These are phyloP conservation scores for Carex littledalei DNA, from an alignment of 176 grass and related monocot genomes.

Conservation along the genomic window DNA sequence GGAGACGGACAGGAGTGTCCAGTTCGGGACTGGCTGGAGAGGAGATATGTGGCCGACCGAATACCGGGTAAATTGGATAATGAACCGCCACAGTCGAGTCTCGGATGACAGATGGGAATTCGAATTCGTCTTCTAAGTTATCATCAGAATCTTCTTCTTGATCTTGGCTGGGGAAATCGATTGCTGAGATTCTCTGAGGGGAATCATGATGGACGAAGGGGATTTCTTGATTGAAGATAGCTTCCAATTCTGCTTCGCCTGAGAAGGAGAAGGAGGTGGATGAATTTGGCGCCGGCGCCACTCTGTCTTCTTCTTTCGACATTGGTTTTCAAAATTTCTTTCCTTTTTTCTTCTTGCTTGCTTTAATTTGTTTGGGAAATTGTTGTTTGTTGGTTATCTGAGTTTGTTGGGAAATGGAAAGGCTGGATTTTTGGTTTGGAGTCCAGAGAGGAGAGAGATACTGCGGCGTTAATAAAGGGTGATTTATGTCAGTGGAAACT, in stretches of 20 bases:
- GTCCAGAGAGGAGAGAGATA: neutral
- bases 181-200: slow-evolving; percentile 22
- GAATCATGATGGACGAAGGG: neutral
- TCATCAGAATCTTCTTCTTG: slow-evolving; percentile 19
- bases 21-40: neutral
- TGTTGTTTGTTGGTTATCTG: neutral
- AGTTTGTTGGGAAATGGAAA: slow-evolving; percentile 9
- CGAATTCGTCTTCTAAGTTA: slow-evolving; percentile 47
- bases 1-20: slow-evolving; percentile 27
- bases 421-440: neutral
- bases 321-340: neutral
- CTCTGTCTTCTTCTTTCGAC: slow-evolving; percentile 3
- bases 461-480: slow-evolving; percentile 30
- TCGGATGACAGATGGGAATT: slow-evolving; percentile 55
- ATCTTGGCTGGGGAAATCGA: neutral
- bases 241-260: neutral
- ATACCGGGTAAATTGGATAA: slow-evolving; percentile 68
- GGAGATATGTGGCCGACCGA: slow-evolving; percentile 38
- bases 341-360: neutral
- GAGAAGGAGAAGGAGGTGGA: neutral
- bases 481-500: neutral
- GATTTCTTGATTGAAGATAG: neutral
- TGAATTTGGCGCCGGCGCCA: neutral
- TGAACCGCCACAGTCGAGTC: neutral
- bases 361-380: neutral